These are phyloP conservation scores for Ensete glaucum DNA, from an alignment of 176 grass and related monocot species.

Conservation along the genomic window DNA sequence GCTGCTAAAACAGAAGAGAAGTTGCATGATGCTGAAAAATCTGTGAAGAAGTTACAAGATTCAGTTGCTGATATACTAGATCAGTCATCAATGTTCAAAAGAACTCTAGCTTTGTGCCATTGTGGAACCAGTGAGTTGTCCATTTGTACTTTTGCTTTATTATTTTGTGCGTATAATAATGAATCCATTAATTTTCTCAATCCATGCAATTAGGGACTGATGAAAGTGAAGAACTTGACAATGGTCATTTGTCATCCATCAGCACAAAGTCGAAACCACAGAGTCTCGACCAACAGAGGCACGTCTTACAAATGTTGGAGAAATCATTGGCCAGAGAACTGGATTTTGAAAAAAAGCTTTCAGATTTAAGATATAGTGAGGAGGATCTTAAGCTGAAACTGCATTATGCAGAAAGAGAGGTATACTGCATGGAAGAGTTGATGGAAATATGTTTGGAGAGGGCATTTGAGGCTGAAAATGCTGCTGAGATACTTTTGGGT, in stretches of 20 bases:
- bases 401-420: conserved; percentile 40
- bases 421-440: conserved; percentile 47
- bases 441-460: conserved; percentile 42
- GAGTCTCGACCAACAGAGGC: conserved; percentile 50
- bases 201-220: conserved; percentile 30
- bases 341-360: conserved; percentile 77
- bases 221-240: conserved; percentile 34
- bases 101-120: conserved; percentile 30
- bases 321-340: conserved; percentile 81
- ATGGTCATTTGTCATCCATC: conserved; percentile 32
- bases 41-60: conserved; percentile 61
- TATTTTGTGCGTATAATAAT: background rate
- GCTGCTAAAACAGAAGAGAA: conserved; percentile 36
- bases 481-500: conserved; percentile 40
- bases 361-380: conserved; percentile 45
- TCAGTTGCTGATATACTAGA: conserved; percentile 61
- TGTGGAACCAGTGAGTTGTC: conserved; percentile 47
- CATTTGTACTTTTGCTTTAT: background rate
- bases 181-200: conserved; percentile 22
- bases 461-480: conserved; percentile 63
- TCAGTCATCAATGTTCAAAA: conserved; percentile 57
- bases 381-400: conserved; percentile 57
- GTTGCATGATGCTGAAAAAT: conserved; percentile 36
- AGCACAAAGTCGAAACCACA: conserved; percentile 27
- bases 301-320: conserved; percentile 71